phyloP scores from a whole-genome alignment of 177 flowering plant species.

The Vitis hybrid region DNA sequence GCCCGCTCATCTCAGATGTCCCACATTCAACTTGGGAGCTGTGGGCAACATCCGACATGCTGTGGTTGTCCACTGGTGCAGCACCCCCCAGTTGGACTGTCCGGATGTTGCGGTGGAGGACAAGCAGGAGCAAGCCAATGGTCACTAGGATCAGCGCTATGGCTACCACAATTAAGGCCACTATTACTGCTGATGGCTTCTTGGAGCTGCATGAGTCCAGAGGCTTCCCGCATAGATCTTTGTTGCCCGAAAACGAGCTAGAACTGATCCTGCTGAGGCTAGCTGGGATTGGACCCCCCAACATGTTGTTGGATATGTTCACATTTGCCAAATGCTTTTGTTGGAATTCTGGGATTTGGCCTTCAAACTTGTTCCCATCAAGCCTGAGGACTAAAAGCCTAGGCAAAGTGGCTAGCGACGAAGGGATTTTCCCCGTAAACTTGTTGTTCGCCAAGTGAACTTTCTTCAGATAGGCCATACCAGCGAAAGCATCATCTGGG shows the following conservation, averaged over 20 bases:
- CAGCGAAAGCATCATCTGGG: conserved; percentile 25
- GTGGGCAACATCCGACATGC: background rate
- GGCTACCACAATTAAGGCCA: background rate
- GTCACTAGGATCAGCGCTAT: background rate
- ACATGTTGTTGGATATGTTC: background rate
- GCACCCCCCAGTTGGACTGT: background rate
- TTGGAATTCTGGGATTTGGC: conserved; percentile 18
- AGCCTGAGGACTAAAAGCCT: conserved; percentile 26
- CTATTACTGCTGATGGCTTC: background rate
- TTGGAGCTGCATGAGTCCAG: conserved; percentile 4
- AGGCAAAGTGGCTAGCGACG: conserved; percentile 28
- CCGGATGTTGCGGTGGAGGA: background rate
- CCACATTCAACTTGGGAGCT: background rate
- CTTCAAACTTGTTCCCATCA: conserved; percentile 30
- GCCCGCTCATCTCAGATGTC: background rate
- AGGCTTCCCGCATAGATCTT: conserved; percentile 6
- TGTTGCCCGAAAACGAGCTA: background rate
- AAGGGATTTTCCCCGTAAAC: conserved; percentile 32
- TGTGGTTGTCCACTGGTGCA: background rate
- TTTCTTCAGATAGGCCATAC: conserved; percentile 30
- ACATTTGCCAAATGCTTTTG: background rate
- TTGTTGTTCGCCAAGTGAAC: conserved; percentile 24
- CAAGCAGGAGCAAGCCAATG: background rate
- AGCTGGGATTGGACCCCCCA: background rate
- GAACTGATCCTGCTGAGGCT: background rate